Conservation (phyloP, 129 eudicot species). For the Flaveria bidentis region DNA sequence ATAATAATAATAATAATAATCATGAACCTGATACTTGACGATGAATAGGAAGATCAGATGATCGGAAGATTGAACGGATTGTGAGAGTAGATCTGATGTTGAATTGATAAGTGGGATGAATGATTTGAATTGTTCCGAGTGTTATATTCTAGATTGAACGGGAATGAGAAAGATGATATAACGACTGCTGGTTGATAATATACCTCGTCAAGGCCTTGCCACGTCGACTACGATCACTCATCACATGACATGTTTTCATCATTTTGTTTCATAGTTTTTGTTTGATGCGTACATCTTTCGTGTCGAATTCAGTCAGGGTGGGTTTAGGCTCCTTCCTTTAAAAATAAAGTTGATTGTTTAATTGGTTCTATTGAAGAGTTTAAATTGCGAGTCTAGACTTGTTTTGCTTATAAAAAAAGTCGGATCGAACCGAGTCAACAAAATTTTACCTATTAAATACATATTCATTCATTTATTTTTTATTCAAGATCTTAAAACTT, state of each 20-base stretch:
- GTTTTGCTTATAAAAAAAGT: no score
- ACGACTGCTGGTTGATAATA: conserved; percentile 3
- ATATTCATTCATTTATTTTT: no score
- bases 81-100: conserved; percentile 21
- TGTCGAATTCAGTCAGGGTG: no score
- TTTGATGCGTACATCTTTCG: background rate
- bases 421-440: no score
- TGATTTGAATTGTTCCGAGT: conserved; percentile 13
- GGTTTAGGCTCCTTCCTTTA: no score
- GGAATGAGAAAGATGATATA: background rate
- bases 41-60: conserved; percentile 15
- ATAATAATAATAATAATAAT: no score
- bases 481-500: no score
- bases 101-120: background rate
- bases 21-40: conserved; percentile 29
- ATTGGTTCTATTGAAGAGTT: no score
- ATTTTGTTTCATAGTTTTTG: conserved; percentile 18
- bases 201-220: conserved; percentile 3
- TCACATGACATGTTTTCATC: conserved; percentile 7
- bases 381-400: no score
- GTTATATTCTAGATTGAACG: no score
- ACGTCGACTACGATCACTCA: conserved; percentile 11
- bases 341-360: no score
- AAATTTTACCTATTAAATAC: no score
- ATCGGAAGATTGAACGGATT: conserved; percentile 24